These are phyloP conservation scores for Cutaneotrichosporon cyanovorans DNA, from an alignment of 1,284 basidiomycete species.

Conservation along the genomic window DNA sequence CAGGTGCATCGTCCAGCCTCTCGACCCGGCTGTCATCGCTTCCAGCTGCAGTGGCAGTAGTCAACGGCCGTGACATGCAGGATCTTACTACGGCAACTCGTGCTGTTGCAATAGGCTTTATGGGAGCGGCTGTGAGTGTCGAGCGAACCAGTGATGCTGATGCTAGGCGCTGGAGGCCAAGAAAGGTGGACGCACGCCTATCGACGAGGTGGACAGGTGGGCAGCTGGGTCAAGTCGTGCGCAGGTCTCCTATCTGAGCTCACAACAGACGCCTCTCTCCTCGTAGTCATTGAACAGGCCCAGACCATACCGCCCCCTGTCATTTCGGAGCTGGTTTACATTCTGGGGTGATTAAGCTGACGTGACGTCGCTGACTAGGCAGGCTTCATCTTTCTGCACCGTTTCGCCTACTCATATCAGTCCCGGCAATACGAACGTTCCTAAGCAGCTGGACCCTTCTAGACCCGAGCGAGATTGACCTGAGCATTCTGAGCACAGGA, in stretches of 20 bases:
- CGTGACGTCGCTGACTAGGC: not conserved
- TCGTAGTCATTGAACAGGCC: slow-evolving; percentile 34
- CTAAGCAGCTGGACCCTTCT: slow-evolving; percentile 24
- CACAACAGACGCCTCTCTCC: slow-evolving; percentile 16
- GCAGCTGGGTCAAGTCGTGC: slow-evolving; percentile 9
- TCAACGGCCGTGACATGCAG: slow-evolving; percentile 25
- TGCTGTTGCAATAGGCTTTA: slow-evolving; percentile 24
- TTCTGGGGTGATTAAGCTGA: slow-evolving; percentile 23
- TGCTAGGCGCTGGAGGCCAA: slow-evolving; percentile 17
- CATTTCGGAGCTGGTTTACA: slow-evolving; percentile 34
- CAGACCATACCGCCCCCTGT: slow-evolving; percentile 24
- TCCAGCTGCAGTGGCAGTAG: not conserved
- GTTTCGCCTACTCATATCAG: slow-evolving; percentile 32
- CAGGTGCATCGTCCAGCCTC: slow-evolving; percentile 21
- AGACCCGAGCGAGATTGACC: slow-evolving; percentile 30
- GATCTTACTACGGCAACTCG: slow-evolving; percentile 26
- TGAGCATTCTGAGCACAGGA: slow-evolving; percentile 26
- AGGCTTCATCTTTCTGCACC: slow-evolving; percentile 27
- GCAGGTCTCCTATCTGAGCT: not conserved
- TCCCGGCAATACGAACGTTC: slow-evolving; percentile 28
- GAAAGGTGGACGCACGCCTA: slow-evolving; percentile 27
- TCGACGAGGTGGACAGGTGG: slow-evolving; percentile 37
- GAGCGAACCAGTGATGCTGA: not conserved
- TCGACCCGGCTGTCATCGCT: slow-evolving; percentile 6
- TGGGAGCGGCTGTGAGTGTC: slow-evolving; percentile 27